Conservation (phyloP, 2,329 filamentous ascomycete genomes). For the Penicillium crustosum region DNA sequence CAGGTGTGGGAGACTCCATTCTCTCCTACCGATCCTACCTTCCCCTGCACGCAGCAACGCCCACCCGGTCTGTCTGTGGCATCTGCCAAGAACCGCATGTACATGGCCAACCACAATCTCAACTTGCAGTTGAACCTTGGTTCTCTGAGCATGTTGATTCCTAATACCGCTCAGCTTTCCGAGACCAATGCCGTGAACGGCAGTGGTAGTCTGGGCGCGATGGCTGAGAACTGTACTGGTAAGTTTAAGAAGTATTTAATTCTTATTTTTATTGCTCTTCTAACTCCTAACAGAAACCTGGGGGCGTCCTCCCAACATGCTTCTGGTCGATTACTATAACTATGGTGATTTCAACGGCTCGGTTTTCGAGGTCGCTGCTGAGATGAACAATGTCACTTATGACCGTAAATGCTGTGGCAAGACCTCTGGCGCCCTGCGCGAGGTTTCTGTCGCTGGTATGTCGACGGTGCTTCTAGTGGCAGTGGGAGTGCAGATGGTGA, state of each 20-base stretch:
- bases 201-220: constrained; percentile 64
- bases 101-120: constrained; percentile 87
- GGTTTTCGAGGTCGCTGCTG: constrained; percentile 72
- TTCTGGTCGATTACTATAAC: constrained; percentile 87
- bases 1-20: constrained; percentile 93
- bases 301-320: constrained; percentile 70
- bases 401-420: constrained; percentile 44
- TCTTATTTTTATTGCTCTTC: not conserved
- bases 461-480: constrained; percentile 25
- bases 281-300: constrained; percentile 49
- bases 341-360: constrained; percentile 66
- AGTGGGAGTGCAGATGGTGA: constrained; percentile 26
- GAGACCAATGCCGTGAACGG: constrained; percentile 68
- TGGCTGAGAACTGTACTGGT: constrained; percentile 62
- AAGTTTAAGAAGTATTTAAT: constrained; percentile 20
- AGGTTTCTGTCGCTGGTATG: constrained; percentile 20
- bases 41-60: constrained; percentile 77
- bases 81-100: constrained; percentile 64
- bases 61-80: constrained; percentile 63
- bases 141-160: constrained; percentile 65
- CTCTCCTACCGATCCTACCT: constrained; percentile 65
- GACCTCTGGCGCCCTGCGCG: constrained; percentile 27
- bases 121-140: constrained; percentile 73
- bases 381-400: constrained; percentile 72
- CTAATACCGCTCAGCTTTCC: constrained; percentile 68